phyloP scores from a whole-genome alignment of 2,329 filamentous ascomycete genomes.

The Hypocreales sp. region DNA sequence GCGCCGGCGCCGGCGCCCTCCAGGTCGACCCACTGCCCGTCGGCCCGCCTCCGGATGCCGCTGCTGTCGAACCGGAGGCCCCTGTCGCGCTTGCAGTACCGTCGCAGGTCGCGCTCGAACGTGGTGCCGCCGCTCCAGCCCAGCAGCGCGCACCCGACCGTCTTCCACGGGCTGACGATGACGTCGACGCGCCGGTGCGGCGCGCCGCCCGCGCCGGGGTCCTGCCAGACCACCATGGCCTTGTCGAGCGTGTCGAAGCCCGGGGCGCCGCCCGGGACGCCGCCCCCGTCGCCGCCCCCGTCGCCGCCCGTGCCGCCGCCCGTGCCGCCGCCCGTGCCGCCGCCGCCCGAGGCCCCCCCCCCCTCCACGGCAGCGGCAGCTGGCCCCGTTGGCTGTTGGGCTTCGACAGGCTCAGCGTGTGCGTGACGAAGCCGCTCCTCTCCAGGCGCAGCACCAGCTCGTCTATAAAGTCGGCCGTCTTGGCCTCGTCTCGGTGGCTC shows the following conservation, averaged over 20 bases:
- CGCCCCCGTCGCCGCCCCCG: too few species aligned
- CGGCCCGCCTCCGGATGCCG: conserved; percentile 54
- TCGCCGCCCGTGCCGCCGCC: too few species aligned
- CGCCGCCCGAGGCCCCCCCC: too few species aligned
- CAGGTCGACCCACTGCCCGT: conserved; percentile 57
- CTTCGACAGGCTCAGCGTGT: conserved; percentile 58
- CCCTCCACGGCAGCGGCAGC: conserved; percentile 36
- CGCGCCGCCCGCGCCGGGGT: conserved; percentile 4
- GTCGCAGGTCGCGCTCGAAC: conserved; percentile 72
- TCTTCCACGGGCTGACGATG: conserved; percentile 78
- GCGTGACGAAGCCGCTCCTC: conserved; percentile 55
- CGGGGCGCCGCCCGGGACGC: conserved; percentile 19
- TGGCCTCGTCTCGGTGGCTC: conserved; percentile 55
- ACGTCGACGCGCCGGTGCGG: conserved; percentile 81
- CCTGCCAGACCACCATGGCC: conserved; percentile 81
- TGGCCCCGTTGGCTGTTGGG: conserved; percentile 62
- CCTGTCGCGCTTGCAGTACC: conserved; percentile 59
- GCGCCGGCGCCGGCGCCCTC: conserved; percentile 31
- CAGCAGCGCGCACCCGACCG: conserved; percentile 71
- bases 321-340: too few species aligned
- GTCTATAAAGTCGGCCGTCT: conserved; percentile 55
- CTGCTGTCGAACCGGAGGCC: conserved; percentile 83
- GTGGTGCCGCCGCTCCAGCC: conserved; percentile 85
- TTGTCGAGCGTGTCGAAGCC: conserved; percentile 88
- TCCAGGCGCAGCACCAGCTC: conserved; percentile 61